Evolutionary conservation across 805 yeast genomes (phyloP), one percentile per base, ranked within the genome.

Genomic region (Alloascoidea hylecoeti): DNA sequence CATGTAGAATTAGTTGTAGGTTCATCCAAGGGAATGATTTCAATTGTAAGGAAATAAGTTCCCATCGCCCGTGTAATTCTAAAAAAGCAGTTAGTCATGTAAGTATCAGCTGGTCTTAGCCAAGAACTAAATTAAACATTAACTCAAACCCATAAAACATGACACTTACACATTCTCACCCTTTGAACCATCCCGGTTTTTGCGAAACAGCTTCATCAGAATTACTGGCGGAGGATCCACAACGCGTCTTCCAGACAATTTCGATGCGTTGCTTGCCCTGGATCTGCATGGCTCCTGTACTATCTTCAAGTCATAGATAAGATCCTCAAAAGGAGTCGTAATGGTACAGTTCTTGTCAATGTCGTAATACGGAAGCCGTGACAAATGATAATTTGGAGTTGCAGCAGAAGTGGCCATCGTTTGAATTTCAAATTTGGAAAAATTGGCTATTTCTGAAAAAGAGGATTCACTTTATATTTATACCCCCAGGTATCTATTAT

Each of bases 131-230:
- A n/a, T n/a, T n/a, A n/a, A n/a, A n/a, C n/a, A n/a, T n/a, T n/a
- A n/a, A n/a, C n/a, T n/a, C n/a, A n/a, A n/a, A n/a, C n/a, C n/a
- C n/a, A n/a, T n/a, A n/a, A n/a, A n/a, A n/a, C n/a, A n/a, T n/a
- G n/a, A n/a, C n/a, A 23, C 30, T 23, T 23, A 23, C 30, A 23
- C n/a, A n/a, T 23, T 23, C n/a, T 23, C 30, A n/a, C 30, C 30
- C 30, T 23, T 23, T 9, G 30, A 9, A 9, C 30, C 30, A 23
- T 23, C 30, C 30, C 13, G 30, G 30, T 23, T 23, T n/a, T 23
- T 9, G 13, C n/a, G 9, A n/a, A 9, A 23, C 13, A 23, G 30
- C 30, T 23, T 23, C 30, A 23, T 9, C 30, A 23, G 9, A n/a
- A 23, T n/a, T 9, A 23, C 30, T 9, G 30, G 30, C 9, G 30